Evolutionary conservation across 2,329 filamentous ascomycete species (phyloP).

Genomic region (Colletotrichum endophyticum): DNA sequence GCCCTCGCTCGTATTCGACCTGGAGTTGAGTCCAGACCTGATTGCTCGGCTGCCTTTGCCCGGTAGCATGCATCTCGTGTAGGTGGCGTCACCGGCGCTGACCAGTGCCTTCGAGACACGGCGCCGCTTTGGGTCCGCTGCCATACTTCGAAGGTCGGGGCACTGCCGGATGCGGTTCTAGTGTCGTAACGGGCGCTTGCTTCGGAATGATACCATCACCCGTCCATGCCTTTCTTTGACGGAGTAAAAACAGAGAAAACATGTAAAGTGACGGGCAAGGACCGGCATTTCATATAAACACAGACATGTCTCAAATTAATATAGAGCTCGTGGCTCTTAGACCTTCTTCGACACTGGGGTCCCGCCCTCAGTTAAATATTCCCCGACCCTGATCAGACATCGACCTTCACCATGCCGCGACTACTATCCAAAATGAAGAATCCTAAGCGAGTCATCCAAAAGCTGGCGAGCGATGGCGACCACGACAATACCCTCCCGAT

Average conservation of each 20-base stretch:
- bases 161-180: background rate
- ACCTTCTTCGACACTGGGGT: background rate
- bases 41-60: background rate
- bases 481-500: slow-evolving; percentile 6
- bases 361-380: background rate
- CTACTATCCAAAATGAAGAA: background rate
- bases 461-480: background rate
- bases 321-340: too few species aligned
- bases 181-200: background rate
- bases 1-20: background rate
- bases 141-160: background rate
- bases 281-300: background rate
- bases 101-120: background rate
- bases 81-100: background rate
- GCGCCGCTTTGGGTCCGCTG: background rate
- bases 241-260: background rate
- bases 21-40: background rate
- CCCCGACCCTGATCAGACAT: background rate
- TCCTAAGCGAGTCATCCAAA: background rate
- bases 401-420: background rate
- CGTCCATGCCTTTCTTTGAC: background rate
- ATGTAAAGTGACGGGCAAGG: background rate
- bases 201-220: background rate
- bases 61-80: background rate
- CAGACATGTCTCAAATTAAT: background rate